phyloP scores from a whole-genome alignment of 371 early-diverging fungal species.

The Amoeboradix gromovi region DNA sequence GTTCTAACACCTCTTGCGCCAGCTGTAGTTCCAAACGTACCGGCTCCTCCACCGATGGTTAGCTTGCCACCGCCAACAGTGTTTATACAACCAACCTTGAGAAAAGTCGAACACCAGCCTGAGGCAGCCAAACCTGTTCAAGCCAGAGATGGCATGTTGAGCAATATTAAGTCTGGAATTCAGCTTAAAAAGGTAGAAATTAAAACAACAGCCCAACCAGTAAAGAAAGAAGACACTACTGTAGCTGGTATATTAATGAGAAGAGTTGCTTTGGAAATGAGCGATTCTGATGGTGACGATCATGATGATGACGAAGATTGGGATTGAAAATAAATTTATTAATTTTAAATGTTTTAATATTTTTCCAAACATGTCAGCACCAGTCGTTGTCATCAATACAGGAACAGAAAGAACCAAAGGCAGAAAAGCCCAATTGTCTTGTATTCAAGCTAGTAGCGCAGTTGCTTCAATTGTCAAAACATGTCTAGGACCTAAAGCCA shows the following conservation, averaged over 20 bases:
- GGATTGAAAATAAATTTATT: not conserved
- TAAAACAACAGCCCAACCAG: slow-evolving; percentile 1
- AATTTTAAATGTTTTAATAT: not conserved
- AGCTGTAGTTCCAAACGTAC: not conserved
- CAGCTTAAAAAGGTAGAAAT: slow-evolving; percentile 8
- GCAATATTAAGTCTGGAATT: slow-evolving; percentile 9
- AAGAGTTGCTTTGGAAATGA: slow-evolving; percentile 16
- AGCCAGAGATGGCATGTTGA: slow-evolving; percentile 3
- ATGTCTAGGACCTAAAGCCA: slow-evolving; percentile 94
- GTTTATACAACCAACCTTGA: slow-evolving; percentile 6
- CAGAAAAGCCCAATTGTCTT: not conserved
- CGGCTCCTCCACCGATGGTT: slow-evolving; percentile 6
- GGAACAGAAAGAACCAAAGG: not conserved
- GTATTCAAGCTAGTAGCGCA: slow-evolving; percentile 7
- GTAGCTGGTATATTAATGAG: slow-evolving; percentile 18
- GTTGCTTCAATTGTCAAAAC: slow-evolving; percentile 94
- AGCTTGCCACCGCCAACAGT: slow-evolving; percentile 6
- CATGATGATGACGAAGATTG: slow-evolving; percentile 2
- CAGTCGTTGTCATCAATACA: not conserved
- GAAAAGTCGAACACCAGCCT: not conserved
- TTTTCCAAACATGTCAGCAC: not conserved
- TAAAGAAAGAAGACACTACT: slow-evolving; percentile 7
- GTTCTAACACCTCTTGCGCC: not conserved
- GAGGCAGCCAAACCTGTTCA: slow-evolving; percentile 1
- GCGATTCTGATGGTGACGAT: slow-evolving; percentile 11